Conservation (phyloP, 2,329 filamentous ascomycete species). For the Colletotrichum graminicola region DNA sequence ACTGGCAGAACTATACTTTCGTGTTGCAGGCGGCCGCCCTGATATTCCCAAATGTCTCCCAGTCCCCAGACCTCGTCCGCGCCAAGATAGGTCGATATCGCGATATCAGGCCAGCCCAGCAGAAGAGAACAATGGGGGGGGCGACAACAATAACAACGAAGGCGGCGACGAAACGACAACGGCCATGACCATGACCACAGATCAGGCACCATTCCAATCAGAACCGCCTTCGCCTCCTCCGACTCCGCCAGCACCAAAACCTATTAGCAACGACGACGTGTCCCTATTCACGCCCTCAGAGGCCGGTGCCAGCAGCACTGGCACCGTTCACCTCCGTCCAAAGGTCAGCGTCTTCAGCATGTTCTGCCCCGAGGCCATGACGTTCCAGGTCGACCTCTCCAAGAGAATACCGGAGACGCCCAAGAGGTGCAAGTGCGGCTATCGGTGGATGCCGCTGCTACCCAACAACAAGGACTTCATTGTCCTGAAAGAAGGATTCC, state of each 20-base stretch:
- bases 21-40: slow-evolving; percentile 48
- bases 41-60: slow-evolving; percentile 47
- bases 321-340: slow-evolving; percentile 43
- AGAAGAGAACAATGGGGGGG: slow-evolving; percentile 18
- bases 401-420: slow-evolving; percentile 47
- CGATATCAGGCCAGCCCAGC: background rate
- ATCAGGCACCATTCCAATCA: slow-evolving; percentile 45
- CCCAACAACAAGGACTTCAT: slow-evolving; percentile 43
- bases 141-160: slow-evolving; percentile 30
- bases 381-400: slow-evolving; percentile 53
- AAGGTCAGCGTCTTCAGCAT: slow-evolving; percentile 56
- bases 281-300: slow-evolving; percentile 42
- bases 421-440: slow-evolving; percentile 52
- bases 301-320: slow-evolving; percentile 19
- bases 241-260: slow-evolving; percentile 44
- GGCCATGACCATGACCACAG: slow-evolving; percentile 45
- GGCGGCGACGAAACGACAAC: slow-evolving; percentile 46
- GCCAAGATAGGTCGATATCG: slow-evolving; percentile 29
- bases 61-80: slow-evolving; percentile 43
- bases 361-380: slow-evolving; percentile 56
- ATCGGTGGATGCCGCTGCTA: slow-evolving; percentile 47
- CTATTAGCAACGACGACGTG: slow-evolving; percentile 44
- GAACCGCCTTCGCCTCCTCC: slow-evolving; percentile 51
- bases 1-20: slow-evolving; percentile 53
- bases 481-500: slow-evolving; percentile 55